A percentile compares a stretch with the other conserved stretches of the same genome.
Evolutionary conservation across 768 basidiomycete species (phyloP).

Genomic region (Auriscalpium microsporum): DNA sequence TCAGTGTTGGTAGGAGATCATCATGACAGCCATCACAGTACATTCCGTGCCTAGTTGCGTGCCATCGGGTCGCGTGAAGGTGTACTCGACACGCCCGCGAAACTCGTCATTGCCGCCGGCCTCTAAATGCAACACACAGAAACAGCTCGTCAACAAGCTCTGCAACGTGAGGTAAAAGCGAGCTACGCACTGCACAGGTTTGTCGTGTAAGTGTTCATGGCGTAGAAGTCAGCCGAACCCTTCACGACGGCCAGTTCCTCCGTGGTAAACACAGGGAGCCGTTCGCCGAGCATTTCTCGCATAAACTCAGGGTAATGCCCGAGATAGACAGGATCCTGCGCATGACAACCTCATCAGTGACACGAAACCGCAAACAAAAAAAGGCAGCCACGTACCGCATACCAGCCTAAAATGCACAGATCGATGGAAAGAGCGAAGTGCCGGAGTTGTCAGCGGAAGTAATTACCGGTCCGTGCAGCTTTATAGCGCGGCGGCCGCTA

Average conservation of each 20-base stretch:
- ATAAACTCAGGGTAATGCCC: constrained; percentile 64
- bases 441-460: too few relatives aligned
- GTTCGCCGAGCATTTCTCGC: constrained; percentile 48
- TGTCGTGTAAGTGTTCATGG: constrained; percentile 71
- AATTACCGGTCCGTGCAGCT: too few relatives aligned
- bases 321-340: constrained; percentile 61
- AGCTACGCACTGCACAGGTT: constrained; percentile 35
- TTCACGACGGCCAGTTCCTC: constrained; percentile 52
- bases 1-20: background rate
- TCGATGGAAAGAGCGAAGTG: too few relatives aligned
- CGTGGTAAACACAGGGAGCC: constrained; percentile 50
- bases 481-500: background rate
- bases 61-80: constrained; percentile 59
- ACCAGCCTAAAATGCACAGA: constrained; percentile 36
- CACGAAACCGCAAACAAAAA: background rate
- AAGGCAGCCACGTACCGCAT: constrained; percentile 29
- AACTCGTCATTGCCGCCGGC: constrained; percentile 62
- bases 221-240: constrained; percentile 65
- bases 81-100: constrained; percentile 57
- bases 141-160: background rate
- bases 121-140: constrained; percentile 25
- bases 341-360: background rate
- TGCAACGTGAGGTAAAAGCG: background rate
- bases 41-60: constrained; percentile 61
- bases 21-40: constrained; percentile 15